Conservation (phyloP, 441 rosid genomes). For the Populus hybrid region DNA sequence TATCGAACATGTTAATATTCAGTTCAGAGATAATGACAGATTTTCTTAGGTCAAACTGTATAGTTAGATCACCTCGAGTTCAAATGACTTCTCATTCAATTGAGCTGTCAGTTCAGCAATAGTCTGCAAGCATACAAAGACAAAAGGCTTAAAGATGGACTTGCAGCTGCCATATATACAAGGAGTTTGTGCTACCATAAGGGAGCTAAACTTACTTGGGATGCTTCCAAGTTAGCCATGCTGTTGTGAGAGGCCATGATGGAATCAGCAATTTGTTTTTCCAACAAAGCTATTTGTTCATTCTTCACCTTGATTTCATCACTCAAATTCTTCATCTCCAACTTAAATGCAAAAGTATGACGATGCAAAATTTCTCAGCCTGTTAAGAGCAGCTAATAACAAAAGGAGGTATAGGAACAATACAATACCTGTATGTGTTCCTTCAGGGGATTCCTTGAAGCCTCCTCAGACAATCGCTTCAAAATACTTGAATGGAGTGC, state of each 20-base stretch:
- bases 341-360: constrained; percentile 41
- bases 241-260: constrained; percentile 50
- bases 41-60: constrained; percentile 4
- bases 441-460: constrained; percentile 63
- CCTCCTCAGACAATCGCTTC: constrained; percentile 73
- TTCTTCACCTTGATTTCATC: constrained; percentile 72
- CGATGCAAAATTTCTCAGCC: constrained; percentile 22
- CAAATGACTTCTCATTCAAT: constrained; percentile 90
- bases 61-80: constrained; percentile 75
- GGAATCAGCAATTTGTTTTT: constrained; percentile 73
- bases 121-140: constrained; percentile 45
- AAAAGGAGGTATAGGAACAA: constrained; percentile 12
- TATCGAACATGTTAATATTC: constrained; percentile 7
- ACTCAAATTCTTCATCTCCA: constrained; percentile 57
- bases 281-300: constrained; percentile 69
- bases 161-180: constrained; percentile 11
- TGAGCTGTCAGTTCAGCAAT: constrained; percentile 73
- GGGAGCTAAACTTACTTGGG: constrained; percentile 46
- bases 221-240: constrained; percentile 59
- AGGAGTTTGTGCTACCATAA: constrained; percentile 3
- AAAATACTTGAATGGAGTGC: constrained; percentile 73
- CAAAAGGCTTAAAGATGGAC: constrained; percentile 21
- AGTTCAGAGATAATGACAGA: constrained; percentile 7
- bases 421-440: constrained; percentile 58
- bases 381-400: constrained; percentile 17